Evolutionary conservation across 768 basidiomycete genomes (phyloP), one percentile per base, ranked within the genome.

Genomic region (Artomyces pyxidatus): DNA sequence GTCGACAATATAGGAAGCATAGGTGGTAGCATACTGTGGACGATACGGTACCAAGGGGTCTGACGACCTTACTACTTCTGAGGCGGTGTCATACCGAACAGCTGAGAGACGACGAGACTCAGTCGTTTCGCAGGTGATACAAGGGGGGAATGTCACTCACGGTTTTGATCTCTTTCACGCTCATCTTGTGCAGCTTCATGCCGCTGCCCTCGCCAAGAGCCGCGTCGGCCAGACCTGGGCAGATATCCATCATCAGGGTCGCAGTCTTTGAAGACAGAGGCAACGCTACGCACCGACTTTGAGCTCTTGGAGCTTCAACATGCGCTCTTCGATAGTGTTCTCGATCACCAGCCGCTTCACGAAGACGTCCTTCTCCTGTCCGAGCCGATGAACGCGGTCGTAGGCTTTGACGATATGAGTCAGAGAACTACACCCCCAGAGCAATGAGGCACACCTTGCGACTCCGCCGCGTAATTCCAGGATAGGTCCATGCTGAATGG

Each of bases 251-350:
- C 5, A n/a, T 32, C 11, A 17, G 10, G 27, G 9, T 7, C 12
- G n/a, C 25, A 26, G 4, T 22, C 23, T 27, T 26, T 3, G n/a
- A 38, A n/a, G n/a, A n/a, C n/a, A n/a, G n/a, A n/a, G n/a, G n/a
- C n/a, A 29, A 42, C 2, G 48, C 2, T 16, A 58, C 70, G 26
- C 41, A 75, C 78, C 74, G 37, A 68, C 69, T 65, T 87, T 87
- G 12, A 79, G 77, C 6, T 81, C 77, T 59, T 88, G 86, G 10
- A 92, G 65, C 17, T 68, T 69, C 39, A 87, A 66, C 72, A 92
- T 85, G 19, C 82, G 76, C 58, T 90, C 83, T 63, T 91, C 89
- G 45, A 85, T 81, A 2, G 84, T 84, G 55, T 85, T 64, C 52
- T 73, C 69, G 7, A 86, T 76, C 10, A 85, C 76, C 2, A 85